phyloP scores from a whole-genome alignment of 176 grass and related monocot species.

The Saccharum officinarum region DNA sequence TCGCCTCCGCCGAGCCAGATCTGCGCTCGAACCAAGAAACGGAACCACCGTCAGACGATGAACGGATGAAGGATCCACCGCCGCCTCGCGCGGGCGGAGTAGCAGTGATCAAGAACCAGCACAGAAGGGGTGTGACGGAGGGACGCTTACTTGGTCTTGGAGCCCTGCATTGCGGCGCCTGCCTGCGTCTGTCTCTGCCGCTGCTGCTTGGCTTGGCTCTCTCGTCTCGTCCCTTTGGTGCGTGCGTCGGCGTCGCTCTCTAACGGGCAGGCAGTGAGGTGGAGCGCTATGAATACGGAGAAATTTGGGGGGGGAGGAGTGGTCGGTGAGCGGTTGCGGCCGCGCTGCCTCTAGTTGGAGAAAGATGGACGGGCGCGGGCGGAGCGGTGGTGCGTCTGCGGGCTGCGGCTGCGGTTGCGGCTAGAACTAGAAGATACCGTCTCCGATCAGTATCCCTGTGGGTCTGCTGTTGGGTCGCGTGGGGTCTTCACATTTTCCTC shows the following conservation, averaged over 20 bases:
- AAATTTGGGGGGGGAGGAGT: not conserved
- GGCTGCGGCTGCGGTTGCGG: not conserved
- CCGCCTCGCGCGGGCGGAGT: not conserved
- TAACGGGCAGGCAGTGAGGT: not conserved
- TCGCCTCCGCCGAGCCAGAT: conserved; percentile 65
- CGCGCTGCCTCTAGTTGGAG: conserved; percentile 27
- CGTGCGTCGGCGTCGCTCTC: conserved; percentile 11
- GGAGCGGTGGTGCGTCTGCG: not conserved
- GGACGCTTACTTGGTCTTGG: conserved; percentile 45
- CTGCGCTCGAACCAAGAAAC: conserved; percentile 18
- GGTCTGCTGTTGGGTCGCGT: not conserved
- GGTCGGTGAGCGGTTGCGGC: conserved; percentile 45
- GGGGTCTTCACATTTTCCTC: conserved; percentile 27
- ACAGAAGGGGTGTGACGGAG: not conserved
- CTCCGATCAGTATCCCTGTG: conserved; percentile 35
- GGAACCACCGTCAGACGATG: not conserved
- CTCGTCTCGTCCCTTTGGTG: not conserved
- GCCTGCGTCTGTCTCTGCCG: not conserved
- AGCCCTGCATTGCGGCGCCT: conserved; percentile 41
- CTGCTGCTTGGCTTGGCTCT: not conserved
- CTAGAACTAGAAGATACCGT: not conserved
- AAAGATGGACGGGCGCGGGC: conserved; percentile 2
- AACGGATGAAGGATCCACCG: not conserved
- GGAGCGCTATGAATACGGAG: conserved; percentile 21
- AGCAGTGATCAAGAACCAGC: not conserved